phyloP scores from a whole-genome alignment of 2,329 filamentous ascomycete genomes.

The Didymella keratinophila region DNA sequence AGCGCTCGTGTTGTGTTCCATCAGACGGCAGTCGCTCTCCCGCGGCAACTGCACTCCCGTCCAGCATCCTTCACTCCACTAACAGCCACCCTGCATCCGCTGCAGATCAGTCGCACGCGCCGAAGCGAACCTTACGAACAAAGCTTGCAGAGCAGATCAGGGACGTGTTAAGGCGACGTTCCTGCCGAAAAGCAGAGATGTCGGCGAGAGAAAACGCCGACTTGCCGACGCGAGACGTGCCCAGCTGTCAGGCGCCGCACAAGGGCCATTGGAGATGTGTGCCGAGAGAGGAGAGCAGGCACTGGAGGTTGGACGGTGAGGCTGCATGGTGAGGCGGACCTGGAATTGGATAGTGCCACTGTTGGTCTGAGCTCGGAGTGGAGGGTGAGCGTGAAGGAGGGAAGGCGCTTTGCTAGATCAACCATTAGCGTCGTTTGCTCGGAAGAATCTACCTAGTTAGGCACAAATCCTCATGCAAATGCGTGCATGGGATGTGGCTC shows the following conservation, averaged over 20 bases:
- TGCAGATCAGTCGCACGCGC: constrained; percentile 1
- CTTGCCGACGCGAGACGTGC: constrained; percentile 3
- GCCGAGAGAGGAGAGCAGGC: background rate
- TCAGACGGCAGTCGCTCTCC: background rate
- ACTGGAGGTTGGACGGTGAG: background rate
- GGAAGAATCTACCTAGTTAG: too few relatives aligned
- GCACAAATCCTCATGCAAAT: too few relatives aligned
- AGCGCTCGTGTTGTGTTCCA: background rate
- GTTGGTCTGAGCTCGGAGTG: too few relatives aligned
- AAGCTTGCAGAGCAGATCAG: background rate
- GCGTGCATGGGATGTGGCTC: too few relatives aligned
- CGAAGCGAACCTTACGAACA: background rate
- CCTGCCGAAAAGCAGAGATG: background rate
- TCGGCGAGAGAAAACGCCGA: background rate
- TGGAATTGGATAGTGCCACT: too few relatives aligned
- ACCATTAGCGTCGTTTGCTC: too few relatives aligned
- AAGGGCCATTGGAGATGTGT: background rate
- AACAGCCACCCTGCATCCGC: constrained; percentile 2
- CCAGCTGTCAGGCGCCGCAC: constrained; percentile 5
- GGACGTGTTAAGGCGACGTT: background rate
- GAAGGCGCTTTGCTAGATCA: too few relatives aligned
- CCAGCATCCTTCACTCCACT: background rate
- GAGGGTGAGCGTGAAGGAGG: background rate
- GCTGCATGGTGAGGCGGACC: background rate
- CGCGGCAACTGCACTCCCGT: background rate